Conservation (phyloP, 2,329 filamentous ascomycete species). For the Cercospora zeina region DNA sequence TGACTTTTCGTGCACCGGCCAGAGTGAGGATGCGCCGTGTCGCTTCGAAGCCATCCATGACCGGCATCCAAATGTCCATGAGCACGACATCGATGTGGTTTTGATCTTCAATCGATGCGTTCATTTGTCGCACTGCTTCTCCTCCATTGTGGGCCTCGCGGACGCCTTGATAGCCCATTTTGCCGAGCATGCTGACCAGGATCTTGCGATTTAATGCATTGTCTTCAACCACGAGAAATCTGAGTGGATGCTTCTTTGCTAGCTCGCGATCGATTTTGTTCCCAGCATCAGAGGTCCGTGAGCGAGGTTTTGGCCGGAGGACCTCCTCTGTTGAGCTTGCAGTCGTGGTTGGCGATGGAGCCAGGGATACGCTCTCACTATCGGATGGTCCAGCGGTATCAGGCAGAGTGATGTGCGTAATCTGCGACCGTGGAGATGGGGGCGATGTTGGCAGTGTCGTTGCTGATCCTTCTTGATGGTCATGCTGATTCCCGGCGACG, state of each 20-base stretch:
- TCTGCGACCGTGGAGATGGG: constrained; percentile 26
- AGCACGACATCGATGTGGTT: constrained; percentile 61
- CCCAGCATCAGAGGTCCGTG: constrained; percentile 29
- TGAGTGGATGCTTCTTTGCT: constrained; percentile 61
- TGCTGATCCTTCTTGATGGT: background rate
- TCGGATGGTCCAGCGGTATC: constrained; percentile 6
- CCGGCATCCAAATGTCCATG: constrained; percentile 77
- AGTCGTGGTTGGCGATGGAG: constrained; percentile 24
- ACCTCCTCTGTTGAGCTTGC: constrained; percentile 16
- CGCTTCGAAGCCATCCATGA: constrained; percentile 71
- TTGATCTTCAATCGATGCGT: constrained; percentile 29
- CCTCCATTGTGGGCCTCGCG: constrained; percentile 67
- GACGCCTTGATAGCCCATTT: constrained; percentile 65
- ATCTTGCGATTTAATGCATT: constrained; percentile 71
- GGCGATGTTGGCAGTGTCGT: constrained; percentile 20
- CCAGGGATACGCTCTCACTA: constrained; percentile 17
- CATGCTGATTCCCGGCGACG: constrained; percentile 20
- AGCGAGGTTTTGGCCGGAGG: constrained; percentile 14
- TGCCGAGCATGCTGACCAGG: constrained; percentile 64
- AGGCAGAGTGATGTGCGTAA: constrained; percentile 14
- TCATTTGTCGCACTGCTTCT: constrained; percentile 65
- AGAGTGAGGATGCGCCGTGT: constrained; percentile 62
- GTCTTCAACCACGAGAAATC: constrained; percentile 70
- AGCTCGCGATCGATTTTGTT: constrained; percentile 56
- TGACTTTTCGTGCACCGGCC: constrained; percentile 39